phyloP scores from a whole-genome alignment of 495 filamentous ascomycete species.

The Hyaloscypha bicolor region DNA sequence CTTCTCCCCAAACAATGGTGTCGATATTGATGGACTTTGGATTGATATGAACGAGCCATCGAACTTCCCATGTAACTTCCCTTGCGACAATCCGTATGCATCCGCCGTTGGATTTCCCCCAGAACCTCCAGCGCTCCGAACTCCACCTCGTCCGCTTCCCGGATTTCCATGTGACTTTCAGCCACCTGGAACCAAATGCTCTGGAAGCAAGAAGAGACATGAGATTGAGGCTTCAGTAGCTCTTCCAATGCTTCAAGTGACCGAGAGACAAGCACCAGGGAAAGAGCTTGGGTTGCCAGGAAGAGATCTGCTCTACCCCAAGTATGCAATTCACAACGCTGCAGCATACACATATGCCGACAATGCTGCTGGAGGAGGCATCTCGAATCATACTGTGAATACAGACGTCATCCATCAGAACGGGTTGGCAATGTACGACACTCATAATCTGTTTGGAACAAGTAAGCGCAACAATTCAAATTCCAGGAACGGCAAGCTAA shows the following conservation, averaged over 20 bases:
- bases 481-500: not conserved
- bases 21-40: conserved; percentile 87
- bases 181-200: conserved; percentile 46
- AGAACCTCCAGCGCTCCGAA: conserved; percentile 61
- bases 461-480: conserved; percentile 44
- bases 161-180: conserved; percentile 76
- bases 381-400: conserved; percentile 74
- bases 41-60: conserved; percentile 84
- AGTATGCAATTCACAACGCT: too few relatives aligned
- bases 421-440: conserved; percentile 74
- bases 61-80: conserved; percentile 65
- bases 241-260: not conserved
- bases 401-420: conserved; percentile 76
- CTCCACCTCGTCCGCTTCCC: conserved; percentile 62
- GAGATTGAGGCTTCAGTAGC: conserved; percentile 7
- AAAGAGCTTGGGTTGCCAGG: conserved; percentile 32
- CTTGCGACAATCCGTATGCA: conserved; percentile 62
- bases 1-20: conserved; percentile 64
- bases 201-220: conserved; percentile 19
- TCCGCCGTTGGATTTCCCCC: conserved; percentile 64
- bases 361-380: conserved; percentile 48
- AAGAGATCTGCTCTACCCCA: too few relatives aligned
- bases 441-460: conserved; percentile 83
- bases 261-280: conserved; percentile 29
- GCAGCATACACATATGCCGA: not conserved